phyloP scores from a whole-genome alignment of 2,329 filamentous ascomycete genomes.

The Leptographium radiaticola region DNA sequence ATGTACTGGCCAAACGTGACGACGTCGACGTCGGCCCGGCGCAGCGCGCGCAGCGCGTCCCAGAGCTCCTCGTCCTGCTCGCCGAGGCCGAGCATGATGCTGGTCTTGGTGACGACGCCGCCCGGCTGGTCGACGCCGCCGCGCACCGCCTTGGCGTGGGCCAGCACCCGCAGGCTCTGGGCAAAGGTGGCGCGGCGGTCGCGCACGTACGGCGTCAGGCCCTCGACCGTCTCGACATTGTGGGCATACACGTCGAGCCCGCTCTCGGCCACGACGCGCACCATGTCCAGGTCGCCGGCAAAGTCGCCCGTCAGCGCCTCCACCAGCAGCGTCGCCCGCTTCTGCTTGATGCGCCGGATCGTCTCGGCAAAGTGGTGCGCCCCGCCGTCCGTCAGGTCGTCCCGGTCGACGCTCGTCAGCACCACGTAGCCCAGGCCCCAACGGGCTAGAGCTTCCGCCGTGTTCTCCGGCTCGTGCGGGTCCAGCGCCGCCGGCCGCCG shows the following conservation, averaged over 20 bases:
- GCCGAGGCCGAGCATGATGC: constrained; percentile 88
- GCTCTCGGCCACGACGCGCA: constrained; percentile 67
- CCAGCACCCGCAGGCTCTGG: constrained; percentile 69
- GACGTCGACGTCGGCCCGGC: constrained; percentile 73
- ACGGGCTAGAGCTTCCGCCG: constrained; percentile 77
- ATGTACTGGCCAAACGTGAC: constrained; percentile 99
- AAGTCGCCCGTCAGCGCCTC: constrained; percentile 85
- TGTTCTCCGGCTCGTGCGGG: constrained; percentile 92
- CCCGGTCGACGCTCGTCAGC: constrained; percentile 82
- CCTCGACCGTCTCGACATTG: constrained; percentile 93
- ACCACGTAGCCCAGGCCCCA: constrained; percentile 97
- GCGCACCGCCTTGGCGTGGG: constrained; percentile 65
- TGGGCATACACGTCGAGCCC: constrained; percentile 95
- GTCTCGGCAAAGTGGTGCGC: constrained; percentile 87
- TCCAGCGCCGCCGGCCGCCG: constrained; percentile 67
- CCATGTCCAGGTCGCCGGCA: constrained; percentile 74
- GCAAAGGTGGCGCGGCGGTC: constrained; percentile 83
- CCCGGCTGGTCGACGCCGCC: constrained; percentile 20
- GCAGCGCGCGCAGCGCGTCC: constrained; percentile 66
- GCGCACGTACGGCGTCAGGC: constrained; percentile 74
- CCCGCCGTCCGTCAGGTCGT: constrained; percentile 82
- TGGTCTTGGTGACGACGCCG: constrained; percentile 92
- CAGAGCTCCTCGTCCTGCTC: constrained; percentile 81
- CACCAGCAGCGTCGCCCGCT: constrained; percentile 63
- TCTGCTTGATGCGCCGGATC: constrained; percentile 82